A percentile compares a stretch with the other conserved stretches of the same genome.
These are phyloP conservation scores for Candida multigemmis DNA, from an alignment of 805 yeast genomes.

Conservation along the genomic window DNA sequence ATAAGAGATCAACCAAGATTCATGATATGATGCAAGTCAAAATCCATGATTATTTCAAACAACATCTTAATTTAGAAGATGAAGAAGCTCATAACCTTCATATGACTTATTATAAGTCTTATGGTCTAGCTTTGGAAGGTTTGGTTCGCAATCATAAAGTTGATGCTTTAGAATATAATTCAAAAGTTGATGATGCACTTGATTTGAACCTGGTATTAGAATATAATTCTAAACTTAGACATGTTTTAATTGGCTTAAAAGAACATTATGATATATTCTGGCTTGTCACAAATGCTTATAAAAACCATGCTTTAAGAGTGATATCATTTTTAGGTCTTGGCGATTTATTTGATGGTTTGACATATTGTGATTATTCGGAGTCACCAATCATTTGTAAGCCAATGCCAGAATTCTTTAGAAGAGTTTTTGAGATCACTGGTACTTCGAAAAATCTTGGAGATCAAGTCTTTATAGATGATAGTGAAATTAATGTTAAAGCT, in stretches of 20 bases:
- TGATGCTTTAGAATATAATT: slow-evolving; percentile 83
- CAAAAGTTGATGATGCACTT: slow-evolving; percentile 83
- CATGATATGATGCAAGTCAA: slow-evolving; percentile 83
- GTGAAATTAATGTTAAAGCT: slow-evolving; percentile 67
- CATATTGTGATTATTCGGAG: slow-evolving; percentile 77
- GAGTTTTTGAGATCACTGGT: slow-evolving; percentile 59
- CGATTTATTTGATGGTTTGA: slow-evolving; percentile 90
- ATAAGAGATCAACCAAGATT: slow-evolving; percentile 63
- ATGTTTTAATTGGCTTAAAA: slow-evolving; percentile 39
- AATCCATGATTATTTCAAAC: slow-evolving; percentile 74
- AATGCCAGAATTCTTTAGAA: slow-evolving; percentile 57
- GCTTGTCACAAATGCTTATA: slow-evolving; percentile 93
- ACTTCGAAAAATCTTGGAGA: slow-evolving; percentile 21
- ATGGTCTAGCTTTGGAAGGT: slow-evolving; percentile 93
- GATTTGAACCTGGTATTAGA: slow-evolving; percentile 73
- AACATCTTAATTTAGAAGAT: slow-evolving; percentile 49
- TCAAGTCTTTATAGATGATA: slow-evolving; percentile 81
- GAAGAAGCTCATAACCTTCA: slow-evolving; percentile 71
- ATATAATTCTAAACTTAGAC: slow-evolving; percentile 50
- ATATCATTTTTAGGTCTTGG: slow-evolving; percentile 75
- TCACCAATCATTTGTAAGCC: slow-evolving; percentile 83
- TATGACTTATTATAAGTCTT: slow-evolving; percentile 67
- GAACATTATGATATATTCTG: slow-evolving; percentile 63
- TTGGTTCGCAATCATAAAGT: slow-evolving; percentile 60
- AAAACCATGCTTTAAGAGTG: slow-evolving; percentile 80